Evolutionary conservation across 352 stramenopile species (phyloP), one percentile per base, ranked within the genome.

Genomic region (Peronospora tabacina): DNA sequence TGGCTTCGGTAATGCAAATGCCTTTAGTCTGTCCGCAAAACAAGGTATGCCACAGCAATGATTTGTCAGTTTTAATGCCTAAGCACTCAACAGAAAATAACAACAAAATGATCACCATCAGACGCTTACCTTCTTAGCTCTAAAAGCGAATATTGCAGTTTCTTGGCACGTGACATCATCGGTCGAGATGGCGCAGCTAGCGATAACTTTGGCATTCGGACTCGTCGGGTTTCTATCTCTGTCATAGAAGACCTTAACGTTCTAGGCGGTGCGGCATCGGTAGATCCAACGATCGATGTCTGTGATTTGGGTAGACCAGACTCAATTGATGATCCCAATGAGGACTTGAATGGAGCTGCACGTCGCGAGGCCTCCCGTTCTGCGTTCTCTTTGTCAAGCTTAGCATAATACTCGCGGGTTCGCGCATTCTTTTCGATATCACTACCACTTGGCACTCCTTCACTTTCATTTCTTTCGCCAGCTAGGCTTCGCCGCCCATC

Each of bases 321-420:
- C 12, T 54, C 48, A 38, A 76, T 55, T 6, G 70, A 78, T n/a
- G 59, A 56, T 19, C 40, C 44, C 16, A 83, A 58, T 10, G 77
- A 85, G 2, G 77, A 89, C 34, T 77, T 70, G 11, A 85, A 82
- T 10, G 57, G 50, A 36, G 54, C 53, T 46, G 60, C 55, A 37
- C 72, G 72, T 28, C 63, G 58, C 28, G 56, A 55, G 7, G 49
- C 43, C 40, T 85, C 74, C 20, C 60, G 64, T 10, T 72, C 61
- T 8, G 55, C 44, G 4, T 83, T 69, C 33, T 88, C 78, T 16
- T 71, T 70, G 26, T 88, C 58, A 5, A 86, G 49, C 12, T 74
- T 81, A 2, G 55, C 64, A 44, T 75, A 91, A 53, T 70, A 85
- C 26, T 75, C 70, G 0, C 67, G 63, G 13, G 58, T 69, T 45